Conservation (phyloP, 208 protist genomes). For the Crithidia fasciculata region DNA sequence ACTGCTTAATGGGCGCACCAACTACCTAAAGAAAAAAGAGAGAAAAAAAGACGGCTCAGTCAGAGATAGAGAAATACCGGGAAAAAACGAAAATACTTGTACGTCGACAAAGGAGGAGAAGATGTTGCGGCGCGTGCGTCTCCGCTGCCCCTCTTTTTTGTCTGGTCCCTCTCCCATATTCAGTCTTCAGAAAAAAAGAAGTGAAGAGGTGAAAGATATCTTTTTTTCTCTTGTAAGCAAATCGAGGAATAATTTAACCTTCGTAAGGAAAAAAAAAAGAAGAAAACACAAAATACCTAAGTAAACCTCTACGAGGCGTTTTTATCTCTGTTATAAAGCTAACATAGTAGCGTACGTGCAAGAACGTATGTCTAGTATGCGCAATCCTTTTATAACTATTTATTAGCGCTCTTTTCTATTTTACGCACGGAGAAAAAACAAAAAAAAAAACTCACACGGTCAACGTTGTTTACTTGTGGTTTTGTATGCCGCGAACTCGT, state of each 20-base stretch:
- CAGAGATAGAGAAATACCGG: not conserved
- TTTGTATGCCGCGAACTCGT: not conserved
- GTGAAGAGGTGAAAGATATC: not conserved
- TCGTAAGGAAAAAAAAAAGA: slow-evolving; percentile 14
- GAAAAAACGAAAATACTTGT: not conserved
- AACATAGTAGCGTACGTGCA: slow-evolving; percentile 16
- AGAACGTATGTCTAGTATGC: slow-evolving; percentile 11
- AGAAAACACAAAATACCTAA: slow-evolving; percentile 2
- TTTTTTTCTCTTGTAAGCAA: slow-evolving; percentile 14
- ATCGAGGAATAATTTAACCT: slow-evolving; percentile 16
- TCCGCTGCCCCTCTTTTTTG: not conserved
- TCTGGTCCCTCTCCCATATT: slow-evolving; percentile 10
- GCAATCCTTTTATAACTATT: slow-evolving; percentile 23
- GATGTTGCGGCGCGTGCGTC: not conserved
- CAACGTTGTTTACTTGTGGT: slow-evolving; percentile 7
- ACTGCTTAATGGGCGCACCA: slow-evolving; percentile 12
- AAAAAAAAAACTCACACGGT: slow-evolving; percentile 4
- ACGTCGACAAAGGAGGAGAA: not conserved
- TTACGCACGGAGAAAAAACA: slow-evolving; percentile 19
- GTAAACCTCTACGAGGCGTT: slow-evolving; percentile 8
- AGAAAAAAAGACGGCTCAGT: not conserved
- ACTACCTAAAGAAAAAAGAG: too few relatives aligned
- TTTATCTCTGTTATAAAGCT: slow-evolving; percentile 27
- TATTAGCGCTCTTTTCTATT: slow-evolving; percentile 14
- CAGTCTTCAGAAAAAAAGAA: slow-evolving; percentile 9